Conservation (phyloP, 495 filamentous ascomycete genomes). For the Aspergillus carlsbadensis region DNA sequence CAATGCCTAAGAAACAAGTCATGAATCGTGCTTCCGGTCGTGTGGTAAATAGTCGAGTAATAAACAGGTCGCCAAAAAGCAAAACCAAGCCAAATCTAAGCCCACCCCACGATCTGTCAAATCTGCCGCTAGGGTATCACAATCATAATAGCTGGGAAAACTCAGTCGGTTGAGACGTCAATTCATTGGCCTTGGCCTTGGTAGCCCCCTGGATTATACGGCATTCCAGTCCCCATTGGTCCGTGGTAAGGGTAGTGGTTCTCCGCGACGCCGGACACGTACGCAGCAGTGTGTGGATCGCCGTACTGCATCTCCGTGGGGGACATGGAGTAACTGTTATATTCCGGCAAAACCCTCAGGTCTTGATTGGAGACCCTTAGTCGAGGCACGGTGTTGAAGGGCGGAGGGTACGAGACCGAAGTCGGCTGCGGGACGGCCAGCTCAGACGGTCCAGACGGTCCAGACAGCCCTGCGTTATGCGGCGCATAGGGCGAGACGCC, state of each 20-base stretch:
- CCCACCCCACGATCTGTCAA: constrained; percentile 18
- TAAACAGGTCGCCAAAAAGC: constrained; percentile 5
- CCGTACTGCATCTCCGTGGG: constrained; percentile 23
- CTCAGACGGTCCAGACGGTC: constrained; percentile 12
- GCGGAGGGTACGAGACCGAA: constrained; percentile 42
- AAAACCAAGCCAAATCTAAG: constrained; percentile 2
- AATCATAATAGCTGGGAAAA: constrained; percentile 3
- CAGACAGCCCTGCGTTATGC: constrained; percentile 11
- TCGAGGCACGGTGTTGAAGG: constrained; percentile 32
- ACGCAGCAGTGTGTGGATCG: constrained; percentile 11
- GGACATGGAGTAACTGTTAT: constrained; percentile 23
- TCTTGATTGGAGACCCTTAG: constrained; percentile 23
- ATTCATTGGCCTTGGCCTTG: constrained; percentile 10
- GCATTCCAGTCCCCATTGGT: constrained; percentile 14
- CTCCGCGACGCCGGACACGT: constrained; percentile 18
- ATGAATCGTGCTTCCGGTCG: background rate
- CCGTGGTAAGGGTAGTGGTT: constrained; percentile 16
- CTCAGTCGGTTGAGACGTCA: background rate
- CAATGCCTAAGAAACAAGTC: background rate
- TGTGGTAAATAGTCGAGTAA: background rate
- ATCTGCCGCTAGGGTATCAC: constrained; percentile 15
- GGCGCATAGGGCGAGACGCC: constrained; percentile 9
- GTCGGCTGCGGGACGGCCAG: constrained; percentile 21
- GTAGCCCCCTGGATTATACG: constrained; percentile 19
- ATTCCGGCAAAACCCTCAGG: constrained; percentile 25